Evolutionary conservation across 2,329 filamentous ascomycete species (phyloP), one percentile per base, ranked within the genome.

Genomic region (Aureobasidium namibiae): DNA sequence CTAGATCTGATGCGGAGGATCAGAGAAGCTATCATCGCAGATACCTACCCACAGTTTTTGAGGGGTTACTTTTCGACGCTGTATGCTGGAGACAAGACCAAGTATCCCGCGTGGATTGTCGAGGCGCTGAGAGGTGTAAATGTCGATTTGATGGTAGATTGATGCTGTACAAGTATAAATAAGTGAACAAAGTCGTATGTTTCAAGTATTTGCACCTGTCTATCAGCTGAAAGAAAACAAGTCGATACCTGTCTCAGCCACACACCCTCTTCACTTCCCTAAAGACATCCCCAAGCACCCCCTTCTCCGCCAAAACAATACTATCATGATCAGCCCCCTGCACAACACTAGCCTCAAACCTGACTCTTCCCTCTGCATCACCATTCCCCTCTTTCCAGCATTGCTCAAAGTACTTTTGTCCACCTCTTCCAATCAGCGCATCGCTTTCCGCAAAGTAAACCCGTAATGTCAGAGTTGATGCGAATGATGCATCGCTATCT

Each of bases 31-130:
- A 90, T 97, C 63, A 75, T 96, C 8, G 87, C 87, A 62, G 91
- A 96, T 69, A 75, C 78, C 54, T 97, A 88, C 71, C 92, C 94
- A 1, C 81, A 78, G 1, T 95, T 94, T 67, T 70, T 96, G 62
- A 84, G 77, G 65, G 74, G 81, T 34, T 97, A 96, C 75, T 99
- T 99, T 74, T 77, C 72, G 1, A 81, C 83, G 61, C 75, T 91
- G 61, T 92, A 96, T 71, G 70, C 81, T 13, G 73, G 73, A 56
- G 79, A 86, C 65, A 82, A 82, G 73, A 73, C 76, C 13, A 82
- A 81, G 58, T 91, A 90, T 69, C 94, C 95, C 0, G 73, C 76
- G 0, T 99, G 94, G 94, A 92, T 90, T 1, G 85, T 96, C 2
- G 83, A 83, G 53, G 90, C 94, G 7, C 74, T 99, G 63, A 80